Percentiles rank a stretch among this genome's conserved stretches.
Conservation (phyloP, 2,329 filamentous ascomycete species). For the Aureobasidium sp. region DNA sequence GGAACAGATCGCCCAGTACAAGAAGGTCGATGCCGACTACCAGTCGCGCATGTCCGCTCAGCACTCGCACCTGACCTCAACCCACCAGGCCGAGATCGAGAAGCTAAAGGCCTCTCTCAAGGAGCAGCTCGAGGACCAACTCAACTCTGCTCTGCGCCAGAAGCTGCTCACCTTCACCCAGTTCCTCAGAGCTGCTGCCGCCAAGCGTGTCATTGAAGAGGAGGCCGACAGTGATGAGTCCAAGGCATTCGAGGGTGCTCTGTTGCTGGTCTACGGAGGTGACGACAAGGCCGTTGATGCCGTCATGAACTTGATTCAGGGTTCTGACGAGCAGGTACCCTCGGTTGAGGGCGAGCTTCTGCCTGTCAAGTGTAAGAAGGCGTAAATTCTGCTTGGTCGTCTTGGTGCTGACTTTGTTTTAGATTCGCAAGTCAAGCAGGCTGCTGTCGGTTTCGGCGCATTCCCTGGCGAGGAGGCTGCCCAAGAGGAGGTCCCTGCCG, state of each 20-base stretch:
- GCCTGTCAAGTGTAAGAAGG: conserved; percentile 62
- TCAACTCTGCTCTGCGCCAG: conserved; percentile 47
- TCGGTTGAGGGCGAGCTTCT: conserved; percentile 60
- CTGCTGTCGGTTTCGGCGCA: conserved; percentile 42
- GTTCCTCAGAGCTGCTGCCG: conserved; percentile 72
- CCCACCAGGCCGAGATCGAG: conserved; percentile 53
- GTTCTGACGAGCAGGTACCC: conserved; percentile 58
- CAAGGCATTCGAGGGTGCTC: conserved; percentile 71
- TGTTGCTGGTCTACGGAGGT: conserved; percentile 72
- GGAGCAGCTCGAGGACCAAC: conserved; percentile 44
- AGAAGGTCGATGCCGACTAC: conserved; percentile 69
- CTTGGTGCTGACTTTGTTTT: conserved; percentile 3
- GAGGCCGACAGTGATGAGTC: conserved; percentile 64
- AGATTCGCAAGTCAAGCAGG: conserved; percentile 34
- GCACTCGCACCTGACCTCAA: conserved; percentile 48
- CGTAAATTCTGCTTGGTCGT: neutral
- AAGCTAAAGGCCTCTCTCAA: conserved; percentile 48
- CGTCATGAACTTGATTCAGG: conserved; percentile 71
- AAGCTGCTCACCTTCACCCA: conserved; percentile 67
- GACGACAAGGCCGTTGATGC: conserved; percentile 66
- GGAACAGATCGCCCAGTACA: conserved; percentile 67
- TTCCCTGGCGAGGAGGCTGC: conserved; percentile 49
- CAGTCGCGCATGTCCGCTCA: conserved; percentile 53
- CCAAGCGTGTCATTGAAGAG: conserved; percentile 63
- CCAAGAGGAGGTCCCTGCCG: conserved; percentile 30